phyloP scores from a whole-genome alignment of 805 yeast genomes.

The Ascoidea rubescens region DNA sequence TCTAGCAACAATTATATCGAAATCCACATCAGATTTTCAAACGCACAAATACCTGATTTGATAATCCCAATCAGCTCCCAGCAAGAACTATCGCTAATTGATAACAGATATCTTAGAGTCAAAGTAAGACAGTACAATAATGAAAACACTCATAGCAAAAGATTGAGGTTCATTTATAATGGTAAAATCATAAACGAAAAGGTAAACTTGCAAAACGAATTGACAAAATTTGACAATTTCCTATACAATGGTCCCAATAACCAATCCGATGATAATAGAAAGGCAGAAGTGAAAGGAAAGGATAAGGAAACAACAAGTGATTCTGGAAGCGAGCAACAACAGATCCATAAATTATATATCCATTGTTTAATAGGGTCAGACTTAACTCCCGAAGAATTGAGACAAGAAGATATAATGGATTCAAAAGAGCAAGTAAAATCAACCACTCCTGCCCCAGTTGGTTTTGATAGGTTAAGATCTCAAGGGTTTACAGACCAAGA shows the following conservation, averaged over 20 bases:
- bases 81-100: constrained; percentile 18
- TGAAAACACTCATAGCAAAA: constrained; percentile 23
- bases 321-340: constrained; percentile 3
- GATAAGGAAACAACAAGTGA: constrained; percentile 2
- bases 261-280: constrained; percentile 6
- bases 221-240: constrained; percentile 24
- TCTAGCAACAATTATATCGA: not conserved
- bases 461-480: constrained; percentile 70
- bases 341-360: constrained; percentile 27
- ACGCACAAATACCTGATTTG: constrained; percentile 26
- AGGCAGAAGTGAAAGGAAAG: constrained; percentile 1
- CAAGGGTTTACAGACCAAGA: constrained; percentile 81
- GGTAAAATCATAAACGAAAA: constrained; percentile 51
- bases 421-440: constrained; percentile 31
- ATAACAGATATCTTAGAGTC: constrained; percentile 25
- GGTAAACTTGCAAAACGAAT: constrained; percentile 39
- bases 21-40: constrained; percentile 29
- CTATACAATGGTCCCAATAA: constrained; percentile 15
- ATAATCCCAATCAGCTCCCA: constrained; percentile 19
- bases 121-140: constrained; percentile 25
- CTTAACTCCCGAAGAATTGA: constrained; percentile 33
- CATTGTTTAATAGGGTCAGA: constrained; percentile 60
- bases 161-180: constrained; percentile 53
- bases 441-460: constrained; percentile 58
- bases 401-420: constrained; percentile 37